Base-by-base conservation (phyloP, 1,284 basidiomycete genomes). In the Exobasidium rhododendri region DNA sequence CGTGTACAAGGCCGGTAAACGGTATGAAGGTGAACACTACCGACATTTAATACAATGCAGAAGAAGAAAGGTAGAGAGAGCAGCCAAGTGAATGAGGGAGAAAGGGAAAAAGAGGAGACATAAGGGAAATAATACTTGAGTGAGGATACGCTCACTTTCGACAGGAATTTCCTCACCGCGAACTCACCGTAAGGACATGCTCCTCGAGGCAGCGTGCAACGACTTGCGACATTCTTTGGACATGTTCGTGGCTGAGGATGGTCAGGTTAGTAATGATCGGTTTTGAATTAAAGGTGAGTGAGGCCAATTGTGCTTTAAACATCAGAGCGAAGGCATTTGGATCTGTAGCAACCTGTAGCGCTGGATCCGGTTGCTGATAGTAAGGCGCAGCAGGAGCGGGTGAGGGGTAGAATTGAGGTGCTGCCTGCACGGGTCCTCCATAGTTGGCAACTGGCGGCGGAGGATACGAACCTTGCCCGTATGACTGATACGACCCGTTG, bases 231-330 rank as follows among this genome's bases (percentile, higher is more conserved):
- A 88, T 83, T 85, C 79, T 68, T 65, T 89, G 87, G 59, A 86
- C 83, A 78, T 90, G 88, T 64, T 94, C 89, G 83, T 92, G 89
- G 35, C 96, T 94, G 74, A 92, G 86, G 84, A 94, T 87, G 30
- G 94, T 97, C n/a, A 98, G 83, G 66, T 86, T 86, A 82, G 94
- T 93, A 73, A 99, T 99, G 69, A 97, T 88, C 14, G 92, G 91
- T 78, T 94, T 89, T 70, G 93, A 96, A 82, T 98, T 99, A 84
- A 94, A 88, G 46, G 88, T 93, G 66, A 98, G 87, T 70, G 89
- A 86, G 74, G 87, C 84, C 63, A 97, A 87, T 63, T 91, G 88
- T 54, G 83, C 81, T 67, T 85, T 57, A 69, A 80, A 82, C 80
- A 78, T 81, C 53, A 65, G 64, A 70, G 91, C 88, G 81, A 94